These are phyloP conservation scores for Bryopsis sp. DNA, from an alignment of 139 green algal species.

Conservation along the genomic window DNA sequence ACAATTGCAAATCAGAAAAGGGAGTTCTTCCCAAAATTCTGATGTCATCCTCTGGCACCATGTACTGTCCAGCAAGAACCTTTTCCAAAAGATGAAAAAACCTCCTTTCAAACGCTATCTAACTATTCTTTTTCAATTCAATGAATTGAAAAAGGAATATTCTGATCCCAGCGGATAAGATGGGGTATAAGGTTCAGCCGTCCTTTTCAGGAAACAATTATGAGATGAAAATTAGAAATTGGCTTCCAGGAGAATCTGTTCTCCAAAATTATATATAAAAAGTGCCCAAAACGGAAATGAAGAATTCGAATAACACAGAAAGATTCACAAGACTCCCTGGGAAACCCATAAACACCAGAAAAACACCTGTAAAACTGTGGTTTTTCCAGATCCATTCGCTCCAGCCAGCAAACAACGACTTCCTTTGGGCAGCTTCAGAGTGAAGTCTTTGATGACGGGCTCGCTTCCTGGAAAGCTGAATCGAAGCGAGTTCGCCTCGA, in stretches of 20 bases:
- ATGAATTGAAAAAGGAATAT: too few relatives aligned
- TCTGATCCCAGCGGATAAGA: too few relatives aligned
- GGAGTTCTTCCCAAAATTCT: constrained; percentile 78
- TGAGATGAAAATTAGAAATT: too few relatives aligned
- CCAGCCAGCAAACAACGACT: constrained; percentile 80
- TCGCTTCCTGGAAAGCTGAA: constrained; percentile 35
- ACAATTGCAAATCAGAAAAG: constrained; percentile 81
- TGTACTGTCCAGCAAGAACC: constrained; percentile 90
- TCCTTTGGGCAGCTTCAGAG: constrained; percentile 57
- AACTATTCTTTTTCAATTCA: too few relatives aligned
- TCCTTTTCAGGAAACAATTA: too few relatives aligned
- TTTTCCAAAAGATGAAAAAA: constrained; percentile 85
- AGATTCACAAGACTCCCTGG: too few relatives aligned
- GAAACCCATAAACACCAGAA: background rate
- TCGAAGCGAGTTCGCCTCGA: too few relatives aligned
- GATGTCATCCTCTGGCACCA: constrained; percentile 72
- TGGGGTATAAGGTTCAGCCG: too few relatives aligned
- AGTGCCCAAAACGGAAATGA: too few relatives aligned
- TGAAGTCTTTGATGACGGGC: constrained; percentile 38
- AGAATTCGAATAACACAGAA: too few relatives aligned
- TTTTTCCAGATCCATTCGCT: constrained; percentile 81
- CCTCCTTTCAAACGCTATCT: constrained; percentile 18
- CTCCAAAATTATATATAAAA: too few relatives aligned
- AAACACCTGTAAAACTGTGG: background rate
- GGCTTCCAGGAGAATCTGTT: too few relatives aligned